A percentile compares a stretch with the other conserved stretches of the same genome.
Conservation (phyloP, 805 yeast genomes). For the Hemisphaericaspora nanyangensis region DNA sequence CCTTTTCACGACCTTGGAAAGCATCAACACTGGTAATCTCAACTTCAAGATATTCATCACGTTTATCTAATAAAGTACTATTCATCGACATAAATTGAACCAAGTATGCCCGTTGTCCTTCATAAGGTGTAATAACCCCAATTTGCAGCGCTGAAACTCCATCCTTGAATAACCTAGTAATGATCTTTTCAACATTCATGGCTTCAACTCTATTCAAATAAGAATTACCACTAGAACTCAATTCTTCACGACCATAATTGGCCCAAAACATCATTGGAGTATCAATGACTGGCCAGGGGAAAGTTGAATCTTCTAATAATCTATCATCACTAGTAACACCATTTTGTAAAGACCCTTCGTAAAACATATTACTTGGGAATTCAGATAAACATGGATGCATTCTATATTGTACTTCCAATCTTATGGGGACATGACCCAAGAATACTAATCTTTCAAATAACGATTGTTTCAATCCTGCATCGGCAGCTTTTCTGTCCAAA, state of each 20-base stretch:
- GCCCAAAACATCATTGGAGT: slow-evolving; percentile 98
- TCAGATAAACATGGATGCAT: slow-evolving; percentile 89
- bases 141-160: slow-evolving; percentile 79
- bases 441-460: slow-evolving; percentile 81
- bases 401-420: slow-evolving; percentile 90
- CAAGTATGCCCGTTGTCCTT: slow-evolving; percentile 85
- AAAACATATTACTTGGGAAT: slow-evolving; percentile 86
- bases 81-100: slow-evolving; percentile 73
- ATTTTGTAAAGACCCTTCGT: slow-evolving; percentile 87
- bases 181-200: slow-evolving; percentile 76
- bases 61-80: slow-evolving; percentile 53
- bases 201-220: slow-evolving; percentile 86
- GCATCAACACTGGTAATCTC: slow-evolving; percentile 68
- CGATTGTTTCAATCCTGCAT: slow-evolving; percentile 84
- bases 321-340: slow-evolving; percentile 83
- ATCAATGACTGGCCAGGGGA: slow-evolving; percentile 89
- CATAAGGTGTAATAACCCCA: slow-evolving; percentile 93
- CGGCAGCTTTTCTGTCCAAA: slow-evolving; percentile 71
- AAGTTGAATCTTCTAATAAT: slow-evolving; percentile 46
- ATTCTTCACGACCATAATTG: slow-evolving; percentile 83
- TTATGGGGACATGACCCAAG: slow-evolving; percentile 78
- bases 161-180: slow-evolving; percentile 67
- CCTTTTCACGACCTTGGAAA: slow-evolving; percentile 44
- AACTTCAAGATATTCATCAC: slow-evolving; percentile 61
- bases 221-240: slow-evolving; percentile 76